These are phyloP conservation scores for Zasmidium cellare DNA, from an alignment of 2,329 filamentous ascomycete genomes.

Conservation along the genomic window DNA sequence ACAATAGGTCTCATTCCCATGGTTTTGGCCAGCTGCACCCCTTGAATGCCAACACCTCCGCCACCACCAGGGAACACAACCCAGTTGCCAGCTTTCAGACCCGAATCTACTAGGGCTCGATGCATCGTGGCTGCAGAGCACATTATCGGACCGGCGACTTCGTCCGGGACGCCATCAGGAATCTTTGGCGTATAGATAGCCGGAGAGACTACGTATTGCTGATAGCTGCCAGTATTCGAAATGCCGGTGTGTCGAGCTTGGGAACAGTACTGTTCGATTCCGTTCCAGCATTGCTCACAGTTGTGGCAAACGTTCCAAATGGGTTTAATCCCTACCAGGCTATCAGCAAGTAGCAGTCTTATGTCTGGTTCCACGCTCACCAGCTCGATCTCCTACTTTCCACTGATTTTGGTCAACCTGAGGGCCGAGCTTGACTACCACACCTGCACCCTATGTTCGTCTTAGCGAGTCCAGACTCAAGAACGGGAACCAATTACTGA, in stretches of 20 bases:
- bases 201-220: slow-evolving; percentile 60
- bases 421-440: slow-evolving; percentile 56
- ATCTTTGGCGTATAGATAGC: slow-evolving; percentile 57
- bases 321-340: slow-evolving; percentile 45
- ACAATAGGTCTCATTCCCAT: slow-evolving; percentile 59
- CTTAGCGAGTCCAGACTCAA: too few relatives aligned
- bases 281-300: slow-evolving; percentile 51
- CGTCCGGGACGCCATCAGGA: slow-evolving; percentile 56
- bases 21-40: slow-evolving; percentile 45
- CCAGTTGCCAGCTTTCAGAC: slow-evolving; percentile 54
- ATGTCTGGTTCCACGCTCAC: slow-evolving; percentile 40
- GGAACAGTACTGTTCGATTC: slow-evolving; percentile 55
- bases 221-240: slow-evolving; percentile 51
- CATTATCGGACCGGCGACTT: slow-evolving; percentile 61
- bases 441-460: slow-evolving; percentile 57
- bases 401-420: slow-evolving; percentile 53
- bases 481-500: too few relatives aligned
- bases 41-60: slow-evolving; percentile 59
- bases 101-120: slow-evolving; percentile 54
- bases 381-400: slow-evolving; percentile 54
- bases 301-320: slow-evolving; percentile 52
- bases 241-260: slow-evolving; percentile 49
- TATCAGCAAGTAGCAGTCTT: too few relatives aligned
- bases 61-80: slow-evolving; percentile 58
- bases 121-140: slow-evolving; percentile 61